Evolutionary conservation across 768 basidiomycete species (phyloP).

Genomic region (Leccinellum luteum): DNA sequence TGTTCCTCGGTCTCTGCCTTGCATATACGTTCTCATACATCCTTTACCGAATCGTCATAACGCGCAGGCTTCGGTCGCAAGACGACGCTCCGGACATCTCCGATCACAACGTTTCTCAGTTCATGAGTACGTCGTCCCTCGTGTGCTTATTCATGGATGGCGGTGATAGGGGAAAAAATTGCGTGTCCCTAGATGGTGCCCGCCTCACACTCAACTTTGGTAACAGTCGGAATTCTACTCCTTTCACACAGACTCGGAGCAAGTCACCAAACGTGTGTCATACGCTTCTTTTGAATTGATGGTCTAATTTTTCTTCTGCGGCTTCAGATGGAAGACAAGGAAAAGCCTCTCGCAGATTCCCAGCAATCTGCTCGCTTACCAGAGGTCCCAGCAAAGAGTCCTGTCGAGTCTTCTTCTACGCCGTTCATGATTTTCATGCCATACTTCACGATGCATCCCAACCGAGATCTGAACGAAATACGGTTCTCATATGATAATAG

Average conservation of each 20-base stretch:
- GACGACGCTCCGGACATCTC: constrained; percentile 19
- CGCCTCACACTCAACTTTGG: constrained; percentile 25
- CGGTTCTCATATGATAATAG: background rate
- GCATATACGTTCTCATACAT: constrained; percentile 26
- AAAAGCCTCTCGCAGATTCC: constrained; percentile 16
- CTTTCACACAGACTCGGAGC: background rate
- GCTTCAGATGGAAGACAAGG: constrained; percentile 15
- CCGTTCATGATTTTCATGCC: constrained; percentile 14
- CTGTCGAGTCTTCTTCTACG: constrained; percentile 12
- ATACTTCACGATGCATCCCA: constrained; percentile 10
- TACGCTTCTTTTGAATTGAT: background rate
- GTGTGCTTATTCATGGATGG: background rate
- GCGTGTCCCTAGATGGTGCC: constrained; percentile 16
- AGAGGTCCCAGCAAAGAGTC: constrained; percentile 10
- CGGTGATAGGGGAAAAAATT: background rate
- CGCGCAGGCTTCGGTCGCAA: constrained; percentile 12
- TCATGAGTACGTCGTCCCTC: constrained; percentile 24
- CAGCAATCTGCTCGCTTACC: background rate
- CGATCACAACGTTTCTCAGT: constrained; percentile 23
- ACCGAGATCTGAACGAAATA: background rate
- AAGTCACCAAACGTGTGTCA: constrained; percentile 16
- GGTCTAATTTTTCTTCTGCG: background rate
- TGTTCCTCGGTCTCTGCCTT: constrained; percentile 27
- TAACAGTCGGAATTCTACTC: background rate
- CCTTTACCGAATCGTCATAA: constrained; percentile 26